A percentile compares a stretch with the other conserved stretches of the same genome.
phyloP scores from a whole-genome alignment of 106 monocot species.

The Platanthera guangdongensis region DNA sequence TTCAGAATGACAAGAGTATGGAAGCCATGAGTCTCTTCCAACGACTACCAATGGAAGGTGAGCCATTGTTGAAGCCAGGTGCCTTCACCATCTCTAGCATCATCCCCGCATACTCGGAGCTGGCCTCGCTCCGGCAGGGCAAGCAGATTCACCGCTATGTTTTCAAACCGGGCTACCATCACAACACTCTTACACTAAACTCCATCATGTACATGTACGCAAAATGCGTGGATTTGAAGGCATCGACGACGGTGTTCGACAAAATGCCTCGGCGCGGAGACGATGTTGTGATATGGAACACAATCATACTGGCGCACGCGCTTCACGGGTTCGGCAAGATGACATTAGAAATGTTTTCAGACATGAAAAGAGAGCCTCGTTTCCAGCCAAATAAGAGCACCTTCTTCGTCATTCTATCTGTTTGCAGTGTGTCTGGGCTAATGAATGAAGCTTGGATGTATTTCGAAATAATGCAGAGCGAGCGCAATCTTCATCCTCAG shows the following conservation, averaged over 20 bases:
- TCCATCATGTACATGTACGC: slow-evolving; percentile 67
- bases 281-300: slow-evolving; percentile 69
- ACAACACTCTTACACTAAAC: slow-evolving; percentile 29
- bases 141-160: slow-evolving; percentile 67
- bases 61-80: slow-evolving; percentile 36
- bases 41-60: slow-evolving; percentile 13
- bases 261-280: slow-evolving; percentile 16
- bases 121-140: slow-evolving; percentile 34
- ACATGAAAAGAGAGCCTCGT: slow-evolving; percentile 40
- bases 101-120: slow-evolving; percentile 49
- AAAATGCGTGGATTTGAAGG: slow-evolving; percentile 51
- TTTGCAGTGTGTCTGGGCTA: slow-evolving; percentile 70
- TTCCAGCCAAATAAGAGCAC: slow-evolving; percentile 48
- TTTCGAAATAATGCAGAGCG: slow-evolving; percentile 54
- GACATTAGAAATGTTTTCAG: slow-evolving; percentile 50
- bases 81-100: slow-evolving; percentile 49
- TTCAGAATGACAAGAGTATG: slow-evolving; percentile 26
- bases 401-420: slow-evolving; percentile 64
- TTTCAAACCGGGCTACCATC: slow-evolving; percentile 32
- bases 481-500: slow-evolving; percentile 37
- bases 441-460: slow-evolving; percentile 55
- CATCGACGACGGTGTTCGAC: slow-evolving; percentile 45
- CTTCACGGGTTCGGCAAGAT: slow-evolving; percentile 59
- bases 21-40: slow-evolving; percentile 55
- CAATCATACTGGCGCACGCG: slow-evolving; percentile 72